Percentiles rank a stretch among this genome's conserved stretches.
Evolutionary conservation across 768 basidiomycete species (phyloP).

Genomic region (Amyloporia xantha): DNA sequence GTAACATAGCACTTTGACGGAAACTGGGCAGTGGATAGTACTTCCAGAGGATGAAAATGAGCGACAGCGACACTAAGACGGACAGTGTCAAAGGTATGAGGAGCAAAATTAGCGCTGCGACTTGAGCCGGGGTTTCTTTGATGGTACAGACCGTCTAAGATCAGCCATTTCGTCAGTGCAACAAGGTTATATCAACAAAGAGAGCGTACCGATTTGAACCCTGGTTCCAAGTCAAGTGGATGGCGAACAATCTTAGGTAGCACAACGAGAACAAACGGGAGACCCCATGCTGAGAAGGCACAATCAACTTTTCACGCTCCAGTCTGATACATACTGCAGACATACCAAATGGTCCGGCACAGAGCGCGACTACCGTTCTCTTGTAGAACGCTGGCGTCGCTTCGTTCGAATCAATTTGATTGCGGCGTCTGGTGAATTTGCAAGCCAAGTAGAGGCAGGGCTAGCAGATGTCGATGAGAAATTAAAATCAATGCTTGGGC

Average conservation of each 20-base stretch:
- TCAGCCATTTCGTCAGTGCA: not conserved
- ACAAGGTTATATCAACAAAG: not conserved
- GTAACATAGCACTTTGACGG: slow-evolving; percentile 2
- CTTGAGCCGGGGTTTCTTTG: slow-evolving; percentile 7
- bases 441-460: slow-evolving; percentile 13
- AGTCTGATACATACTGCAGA: not conserved
- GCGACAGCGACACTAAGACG: slow-evolving; percentile 6
- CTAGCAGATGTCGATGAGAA: slow-evolving; percentile 2
- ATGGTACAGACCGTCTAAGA: slow-evolving; percentile 16
- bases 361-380: slow-evolving; percentile 8
- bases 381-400: slow-evolving; percentile 11
- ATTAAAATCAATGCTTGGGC: not conserved
- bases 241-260: not conserved
- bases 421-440: slow-evolving; percentile 3
- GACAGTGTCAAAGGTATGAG: slow-evolving; percentile 13
- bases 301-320: too few relatives aligned
- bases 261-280: too few relatives aligned
- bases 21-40: slow-evolving; percentile 8
- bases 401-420: slow-evolving; percentile 1
- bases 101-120: slow-evolving; percentile 13
- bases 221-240: not conserved
- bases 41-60: slow-evolving; percentile 10
- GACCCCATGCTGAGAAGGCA: too few relatives aligned
- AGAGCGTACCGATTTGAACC: slow-evolving; percentile 3
- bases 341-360: slow-evolving; percentile 15